These are phyloP conservation scores for Leishmania gerbilli DNA, from an alignment of 208 protist genomes.

Conservation along the genomic window DNA sequence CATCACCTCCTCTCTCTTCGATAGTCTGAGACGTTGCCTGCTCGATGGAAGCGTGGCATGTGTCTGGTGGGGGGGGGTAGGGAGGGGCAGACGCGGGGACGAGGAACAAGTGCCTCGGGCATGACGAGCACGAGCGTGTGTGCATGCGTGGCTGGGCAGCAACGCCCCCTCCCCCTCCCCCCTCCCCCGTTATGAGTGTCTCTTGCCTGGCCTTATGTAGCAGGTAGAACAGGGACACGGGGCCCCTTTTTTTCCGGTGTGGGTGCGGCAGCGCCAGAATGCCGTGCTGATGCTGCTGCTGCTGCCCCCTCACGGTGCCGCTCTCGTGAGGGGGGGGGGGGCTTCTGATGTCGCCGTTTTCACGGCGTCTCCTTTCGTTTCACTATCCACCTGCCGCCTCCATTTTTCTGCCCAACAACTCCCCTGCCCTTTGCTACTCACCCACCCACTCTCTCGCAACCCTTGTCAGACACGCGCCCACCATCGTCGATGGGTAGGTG, in stretches of 20 bases:
- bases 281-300: not conserved
- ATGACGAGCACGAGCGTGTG: not conserved
- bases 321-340: conserved; percentile 1
- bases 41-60: not conserved
- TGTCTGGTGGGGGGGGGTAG: not conserved
- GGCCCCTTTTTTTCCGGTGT: not conserved
- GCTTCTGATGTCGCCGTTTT: not conserved
- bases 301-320: not conserved
- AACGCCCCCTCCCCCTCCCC: not conserved
- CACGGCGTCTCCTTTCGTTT: not conserved
- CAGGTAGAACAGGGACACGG: not conserved
- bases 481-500: not conserved
- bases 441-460: not conserved
- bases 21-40: not conserved
- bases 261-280: not conserved
- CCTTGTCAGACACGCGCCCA: conserved; percentile 9
- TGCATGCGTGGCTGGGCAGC: not conserved
- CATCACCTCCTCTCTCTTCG: not conserved
- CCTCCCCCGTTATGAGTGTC: not conserved
- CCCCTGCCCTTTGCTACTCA: not conserved
- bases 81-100: not conserved
- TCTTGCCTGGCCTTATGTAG: not conserved
- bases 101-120: not conserved
- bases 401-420: not conserved
- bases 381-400: not conserved